Base-by-base conservation (phyloP, 805 yeast genomes). In the Lipomyces japonicus region DNA sequence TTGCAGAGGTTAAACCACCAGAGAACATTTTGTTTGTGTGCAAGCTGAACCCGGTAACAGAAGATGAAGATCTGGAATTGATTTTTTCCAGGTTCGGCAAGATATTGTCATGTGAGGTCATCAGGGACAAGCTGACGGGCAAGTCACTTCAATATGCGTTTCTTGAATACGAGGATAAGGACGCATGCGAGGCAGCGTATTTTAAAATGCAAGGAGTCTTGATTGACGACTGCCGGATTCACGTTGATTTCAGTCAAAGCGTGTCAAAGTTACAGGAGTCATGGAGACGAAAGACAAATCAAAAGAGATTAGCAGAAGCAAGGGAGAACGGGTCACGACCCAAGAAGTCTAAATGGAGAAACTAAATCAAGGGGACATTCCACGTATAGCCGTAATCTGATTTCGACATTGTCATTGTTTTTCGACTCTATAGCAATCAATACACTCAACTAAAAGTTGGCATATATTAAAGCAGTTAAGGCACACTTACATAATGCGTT, bases 191-290 rank as follows among this genome's bases (percentile, higher is more conserved):
- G 54, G 55, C 60, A n/a, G 88, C 88, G 0, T 82, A 80, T 61
- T 64, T 70, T 48, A 78, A 77, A 60, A 77, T 82, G 80, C 79
- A 80, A 36, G 76, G 75, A 14, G 82, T 78, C 2, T 60, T 81
- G 39, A 79, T 82, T 34, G 89, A 82, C 61, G 88, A 82, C 48
- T 63, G 76, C 37, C 69, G 84, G 47, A 75, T 83, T 21, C 79
- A 79, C 51, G 84, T 82, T 38, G 88, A 82, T 63, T 82, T 82
- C 68, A 75, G 82, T 51, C 89, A 82, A 61, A 75, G 81, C 63
- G 73, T 60, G 23, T 43, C 53, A 37, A 67, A 10, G 75, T 81
- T 54, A 28, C 39, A 46, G 34, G 18, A 47, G 31, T 14, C 23
- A 18, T 54, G 58, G 58, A 39, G 58, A 7, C 35, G 22, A 6